Base-by-base conservation (phyloP, 768 basidiomycete genomes). In the Mycena crocata region DNA sequence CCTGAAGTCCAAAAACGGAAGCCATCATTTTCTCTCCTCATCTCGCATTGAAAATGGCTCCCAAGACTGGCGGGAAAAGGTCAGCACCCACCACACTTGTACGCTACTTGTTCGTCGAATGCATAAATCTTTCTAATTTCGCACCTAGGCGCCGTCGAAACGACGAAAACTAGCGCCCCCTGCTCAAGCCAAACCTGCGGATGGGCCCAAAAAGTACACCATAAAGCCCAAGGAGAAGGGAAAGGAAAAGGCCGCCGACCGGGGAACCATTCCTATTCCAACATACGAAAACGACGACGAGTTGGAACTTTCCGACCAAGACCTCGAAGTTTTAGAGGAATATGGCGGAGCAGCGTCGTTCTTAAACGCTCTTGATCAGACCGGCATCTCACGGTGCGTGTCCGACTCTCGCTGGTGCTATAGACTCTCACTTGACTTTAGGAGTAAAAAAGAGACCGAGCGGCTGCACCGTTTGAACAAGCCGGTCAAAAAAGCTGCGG, bases 361-460 rank as follows among this genome's bases (percentile, higher is more conserved):
- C 78, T 78, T 98, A 66, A 79, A 85, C 34, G 81, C 79, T 24
- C 79, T 98, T 58, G 95, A 98, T 77, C 84, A 86, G 66, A 89
- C 87, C 71, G 92, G 88, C n/a, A 92, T 98, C 62, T 84, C 93
- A 67, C 86, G 91, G 96, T 93, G 73, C 65, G 86, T 79, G 68
- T 54, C 21, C 17, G 15, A 28, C 21, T 13, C 57, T 44, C 5
- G 12, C 39, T 45, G 48, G 23, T 52, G 61, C 44, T 66, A 8
- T 44, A 56, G 4, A 62, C 19, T 14, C 63, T 59, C 9, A 70
- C 48, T 55, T 50, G 57, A 49, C 37, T 64, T 32, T 65, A 96
- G 93, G 88, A 95, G 93, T 73, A 94, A 94, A 79, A 93, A 91
- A 70, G 94, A 93, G 77, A 93, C 89, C 0, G 84, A 90, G 58